Percentiles rank a stretch among this genome's conserved stretches.
phyloP scores from a whole-genome alignment of 495 filamentous ascomycete species.

The Neurospora hispaniola region DNA sequence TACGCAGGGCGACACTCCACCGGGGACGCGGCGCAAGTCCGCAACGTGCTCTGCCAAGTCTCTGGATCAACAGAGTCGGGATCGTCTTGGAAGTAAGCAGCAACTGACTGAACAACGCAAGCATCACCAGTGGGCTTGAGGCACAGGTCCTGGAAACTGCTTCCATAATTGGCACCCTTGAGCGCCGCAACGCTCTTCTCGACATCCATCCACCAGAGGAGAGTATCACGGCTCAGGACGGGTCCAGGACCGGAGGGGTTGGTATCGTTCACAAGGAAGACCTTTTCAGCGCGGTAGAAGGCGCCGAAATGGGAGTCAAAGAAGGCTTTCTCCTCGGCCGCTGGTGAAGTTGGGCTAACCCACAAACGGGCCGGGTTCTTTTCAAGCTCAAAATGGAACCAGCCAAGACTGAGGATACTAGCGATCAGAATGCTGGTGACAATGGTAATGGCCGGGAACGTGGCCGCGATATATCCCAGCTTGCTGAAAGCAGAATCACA shows the following conservation, averaged over 20 bases:
- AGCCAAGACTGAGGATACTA: conserved; percentile 67
- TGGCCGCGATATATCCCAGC: conserved; percentile 73
- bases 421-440: conserved; percentile 57
- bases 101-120: conserved; percentile 86
- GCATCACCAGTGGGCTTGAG: conserved; percentile 84
- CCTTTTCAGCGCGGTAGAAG: conserved; percentile 89
- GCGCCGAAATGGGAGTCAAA: conserved; percentile 94
- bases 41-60: conserved; percentile 58
- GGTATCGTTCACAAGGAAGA: conserved; percentile 86
- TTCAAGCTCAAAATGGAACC: conserved; percentile 78
- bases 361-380: conserved; percentile 83
- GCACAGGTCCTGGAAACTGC: conserved; percentile 73
- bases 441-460: conserved; percentile 79
- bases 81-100: conserved; percentile 71
- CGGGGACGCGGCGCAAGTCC: conserved; percentile 63
- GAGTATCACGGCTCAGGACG: conserved; percentile 75
- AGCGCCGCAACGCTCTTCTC: conserved; percentile 62
- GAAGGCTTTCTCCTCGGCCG: conserved; percentile 85
- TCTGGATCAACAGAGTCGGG: conserved; percentile 43
- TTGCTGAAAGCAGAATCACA: conserved; percentile 69
- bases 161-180: conserved; percentile 51
- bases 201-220: conserved; percentile 90
- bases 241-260: conserved; percentile 50
- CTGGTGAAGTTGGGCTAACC: conserved; percentile 86
- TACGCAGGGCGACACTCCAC: conserved; percentile 81